Evolutionary conservation across 2,329 filamentous ascomycete genomes (phyloP).

Genomic region (Herpotrichia juniperi): DNA sequence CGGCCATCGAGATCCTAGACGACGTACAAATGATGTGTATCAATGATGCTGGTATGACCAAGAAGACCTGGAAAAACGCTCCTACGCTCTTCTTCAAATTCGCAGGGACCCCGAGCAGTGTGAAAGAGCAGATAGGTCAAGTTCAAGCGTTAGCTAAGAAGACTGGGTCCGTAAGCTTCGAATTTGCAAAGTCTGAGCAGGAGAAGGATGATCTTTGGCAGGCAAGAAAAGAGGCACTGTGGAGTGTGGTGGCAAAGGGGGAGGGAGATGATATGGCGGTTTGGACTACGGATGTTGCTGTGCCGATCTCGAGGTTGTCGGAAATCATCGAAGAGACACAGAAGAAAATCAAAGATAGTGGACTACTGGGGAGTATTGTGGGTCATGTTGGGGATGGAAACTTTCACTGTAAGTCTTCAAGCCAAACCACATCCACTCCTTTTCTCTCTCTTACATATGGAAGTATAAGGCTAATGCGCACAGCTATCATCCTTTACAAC

Average conservation of each 20-base stretch:
- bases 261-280: slow-evolving; percentile 65
- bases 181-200: slow-evolving; percentile 68
- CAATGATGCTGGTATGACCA: slow-evolving; percentile 69
- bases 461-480: slow-evolving; percentile 3
- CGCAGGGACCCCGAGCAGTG: slow-evolving; percentile 67
- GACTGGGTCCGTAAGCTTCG: slow-evolving; percentile 69
- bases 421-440: slow-evolving; percentile 5
- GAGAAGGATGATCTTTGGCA: slow-evolving; percentile 76
- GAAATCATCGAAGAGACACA: slow-evolving; percentile 81
- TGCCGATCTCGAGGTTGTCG: slow-evolving; percentile 73
- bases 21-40: slow-evolving; percentile 85
- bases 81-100: slow-evolving; percentile 82
- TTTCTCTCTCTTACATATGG: neutral
- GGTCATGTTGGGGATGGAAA: slow-evolving; percentile 79
- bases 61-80: slow-evolving; percentile 69
- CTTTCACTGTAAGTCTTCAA: slow-evolving; percentile 64
- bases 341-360: slow-evolving; percentile 66
- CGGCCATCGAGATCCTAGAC: slow-evolving; percentile 91
- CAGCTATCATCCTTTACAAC: slow-evolving; percentile 67
- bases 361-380: slow-evolving; percentile 69
- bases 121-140: slow-evolving; percentile 78
- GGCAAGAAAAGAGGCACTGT: slow-evolving; percentile 75
- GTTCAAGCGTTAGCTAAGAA: slow-evolving; percentile 67
- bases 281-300: slow-evolving; percentile 83
- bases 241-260: slow-evolving; percentile 72